Base-by-base conservation (phyloP, 2,329 filamentous ascomycete genomes). In the Tolypocladium nubicola region DNA sequence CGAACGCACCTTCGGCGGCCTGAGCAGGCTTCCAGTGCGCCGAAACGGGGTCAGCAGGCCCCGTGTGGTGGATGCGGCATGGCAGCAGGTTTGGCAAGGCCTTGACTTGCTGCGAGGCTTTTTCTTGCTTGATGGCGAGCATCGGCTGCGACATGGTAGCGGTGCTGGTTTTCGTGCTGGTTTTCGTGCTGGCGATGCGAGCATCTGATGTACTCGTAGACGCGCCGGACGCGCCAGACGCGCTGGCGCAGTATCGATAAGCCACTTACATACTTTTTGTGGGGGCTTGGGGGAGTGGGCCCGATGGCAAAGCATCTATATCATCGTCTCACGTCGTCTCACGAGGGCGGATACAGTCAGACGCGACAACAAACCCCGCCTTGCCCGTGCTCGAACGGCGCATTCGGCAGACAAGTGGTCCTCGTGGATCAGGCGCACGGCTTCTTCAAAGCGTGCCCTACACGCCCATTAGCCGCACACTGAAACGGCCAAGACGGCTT, bases 41-140 rank as follows among this genome's bases (percentile, higher is more conserved):
- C 26, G 81, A 71, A 6, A 81, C 75, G 1, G 83, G 76, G 54
- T 85, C 80, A 56, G 93, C 76, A 1, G 84, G 78, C 1, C 92
- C 92, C 64, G 88, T 83, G 70, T 95, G 87, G 65, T 92, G 81
- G 66, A 97, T 83, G 56, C 84, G 82, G 65, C 89, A 94, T 4
- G 92, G 91, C 16, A 97, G 78, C 23, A 96, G 75, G 66, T 96
- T 87, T 4, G 87, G 82, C 0, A 77, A 82, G 56, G 76, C 76
- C 59, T 77, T 77, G 23, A 57, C 49, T 2, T 58, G 57, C 21
- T 21, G 33, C 7, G 7, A 13, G n/a, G 58, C 56, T 2, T 63
- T 56, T 30, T 62, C 57, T 6, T 65, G 60, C n/a, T 69, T 66
- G 37, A 80, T 66, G 4, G 66, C 65, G 33, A 80, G 70, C 19